Evolutionary conservation across 345 rosid genomes (phyloP), one percentile per base, ranked within the genome.

Genomic region (Eucalyptus cladocalyx): DNA sequence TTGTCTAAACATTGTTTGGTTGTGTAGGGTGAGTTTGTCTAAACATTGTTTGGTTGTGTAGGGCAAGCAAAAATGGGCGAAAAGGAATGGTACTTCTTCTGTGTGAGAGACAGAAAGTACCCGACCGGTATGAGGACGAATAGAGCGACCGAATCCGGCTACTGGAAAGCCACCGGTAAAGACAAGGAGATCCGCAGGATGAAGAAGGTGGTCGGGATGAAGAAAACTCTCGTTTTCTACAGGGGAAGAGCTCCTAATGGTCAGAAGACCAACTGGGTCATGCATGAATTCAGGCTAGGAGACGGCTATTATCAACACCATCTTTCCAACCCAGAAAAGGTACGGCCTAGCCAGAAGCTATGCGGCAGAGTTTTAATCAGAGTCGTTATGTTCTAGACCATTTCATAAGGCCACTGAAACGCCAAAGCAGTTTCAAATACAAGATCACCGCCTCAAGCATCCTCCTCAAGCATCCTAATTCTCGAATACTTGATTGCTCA

Each of bases 21-120:
- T 40, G 45, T 23, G 42, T 12, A 97, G 99, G 95, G 94, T 17
- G 34, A 37, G 86, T 50, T 67, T 87, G 86, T 86, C 43, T 88
- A 87, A 86, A 48, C 91, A 87, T n/a, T 45, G 12, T 87, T 87
- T 23, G 30, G 32, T 15, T 40, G 45, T 23, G 42, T 12, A 97
- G 99, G 95, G 94, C 96, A 94, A 92, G 99, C 99, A 40, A 97
- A 97, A 92, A 94, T 97, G 98, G 99, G 99, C 17, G 99, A 95
- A 91, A 97, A 95, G 91, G 99, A 97, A 76, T 97, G 99, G 99
- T 97, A 97, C 88, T 97, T 97, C 89, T 97, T 97, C 96, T 96
- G 98, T 88, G 92, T 94, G 90, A 97, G 97, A 87, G 99, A 97
- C 90, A 94, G 96, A 90, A 97, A 97, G 90, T 97, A 97, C 91